Base-by-base conservation (phyloP, 129 eudicot species). In the Flaveria robusta region DNA sequence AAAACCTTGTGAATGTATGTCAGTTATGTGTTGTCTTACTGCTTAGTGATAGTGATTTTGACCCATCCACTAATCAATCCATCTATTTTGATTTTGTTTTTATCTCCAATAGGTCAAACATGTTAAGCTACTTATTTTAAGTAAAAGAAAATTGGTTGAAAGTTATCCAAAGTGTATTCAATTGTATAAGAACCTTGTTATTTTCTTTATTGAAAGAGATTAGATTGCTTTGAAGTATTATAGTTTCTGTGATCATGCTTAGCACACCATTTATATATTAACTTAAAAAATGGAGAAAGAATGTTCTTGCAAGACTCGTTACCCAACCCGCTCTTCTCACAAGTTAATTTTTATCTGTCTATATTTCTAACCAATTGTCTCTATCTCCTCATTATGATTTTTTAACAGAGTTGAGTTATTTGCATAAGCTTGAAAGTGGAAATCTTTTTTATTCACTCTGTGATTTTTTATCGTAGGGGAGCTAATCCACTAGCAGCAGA, bases 401-500 rank as follows among this genome's bases (percentile, higher is more conserved):
- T 64, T 63, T 24, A 47, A 52, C 47, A 24, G 15, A 26, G 14
- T 31, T 63, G 20, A 63, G 20, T 20, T 72, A 54, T 46, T 67
- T 46, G 55, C 49, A 42, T 68, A 34, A 62, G n/a, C 67, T 72
- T n/a, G 58, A 31, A 63, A 51, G 9, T 15, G 50, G 50, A 68
- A 45, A 14, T 31, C 66, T 24, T 47, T 24, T 47, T 3, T 9
- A 72, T 70, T 51, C 68, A 66, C 54, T 64, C 12, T 50, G 82
- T 71, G 66, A 46, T 60, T 26, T 20, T 62, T 13, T 23, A 9
- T 70, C 31, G 65, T 87, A 89, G 97, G 87, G 96, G 97, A 76
- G 96, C 88, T 11, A 50, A 92, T 84, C 84, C 92, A 60, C 84
- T 83, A 72, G 92, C 86, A 66, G 69, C 71, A 20, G 96, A 89